These are phyloP conservation scores for Fusarium vanettenii DNA, from an alignment of 2,329 filamentous ascomycete species.

Conservation along the genomic window DNA sequence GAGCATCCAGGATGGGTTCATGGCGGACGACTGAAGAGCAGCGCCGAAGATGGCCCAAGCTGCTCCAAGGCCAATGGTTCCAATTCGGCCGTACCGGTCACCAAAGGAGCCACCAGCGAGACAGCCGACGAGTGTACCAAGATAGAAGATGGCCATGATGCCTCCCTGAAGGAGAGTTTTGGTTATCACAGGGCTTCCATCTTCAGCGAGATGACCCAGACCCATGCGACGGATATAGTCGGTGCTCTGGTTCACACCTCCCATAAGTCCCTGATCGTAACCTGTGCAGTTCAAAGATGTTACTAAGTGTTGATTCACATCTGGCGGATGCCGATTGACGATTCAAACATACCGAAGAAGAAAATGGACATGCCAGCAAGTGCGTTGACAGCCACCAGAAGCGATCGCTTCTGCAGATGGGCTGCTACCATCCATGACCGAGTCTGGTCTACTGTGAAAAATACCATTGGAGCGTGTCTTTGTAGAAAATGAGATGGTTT, in stretches of 20 bases:
- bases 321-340: too few relatives aligned
- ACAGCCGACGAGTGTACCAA: constrained; percentile 70
- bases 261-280: constrained; percentile 68
- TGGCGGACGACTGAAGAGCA: constrained; percentile 71
- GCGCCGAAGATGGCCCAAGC: constrained; percentile 71
- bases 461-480: background rate
- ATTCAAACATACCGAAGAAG: constrained; percentile 64
- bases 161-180: constrained; percentile 54
- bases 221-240: constrained; percentile 74
- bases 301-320: too few relatives aligned
- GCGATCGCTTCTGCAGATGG: constrained; percentile 23
- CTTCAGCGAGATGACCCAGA: constrained; percentile 69
- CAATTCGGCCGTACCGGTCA: constrained; percentile 71
- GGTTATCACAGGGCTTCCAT: constrained; percentile 63
- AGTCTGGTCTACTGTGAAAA: background rate
- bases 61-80: constrained; percentile 70
- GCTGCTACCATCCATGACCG: background rate
- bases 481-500: background rate
- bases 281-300: background rate
- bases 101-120: constrained; percentile 73
- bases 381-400: constrained; percentile 71
- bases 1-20: constrained; percentile 78
- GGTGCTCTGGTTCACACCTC: constrained; percentile 73
- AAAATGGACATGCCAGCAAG: constrained; percentile 74
- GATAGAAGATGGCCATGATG: constrained; percentile 56